Conservation (phyloP, 73 alveolate species). For the Paramecium caudatum region DNA sequence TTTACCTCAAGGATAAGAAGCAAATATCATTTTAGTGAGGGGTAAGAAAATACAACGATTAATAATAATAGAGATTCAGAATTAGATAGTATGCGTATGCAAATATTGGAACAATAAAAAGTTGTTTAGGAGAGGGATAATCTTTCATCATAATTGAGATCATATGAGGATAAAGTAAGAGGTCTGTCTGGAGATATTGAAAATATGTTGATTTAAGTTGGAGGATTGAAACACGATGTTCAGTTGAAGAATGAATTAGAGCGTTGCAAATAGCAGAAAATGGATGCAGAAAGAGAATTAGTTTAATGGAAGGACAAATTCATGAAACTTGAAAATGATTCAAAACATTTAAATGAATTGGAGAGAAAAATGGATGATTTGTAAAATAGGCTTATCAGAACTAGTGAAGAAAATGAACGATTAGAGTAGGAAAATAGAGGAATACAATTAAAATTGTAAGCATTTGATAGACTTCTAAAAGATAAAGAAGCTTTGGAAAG, state of each 20-base stretch:
- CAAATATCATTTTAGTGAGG: constrained; percentile 18
- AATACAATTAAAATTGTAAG: constrained; percentile 66
- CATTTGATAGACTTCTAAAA: constrained; percentile 37
- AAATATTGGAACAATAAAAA: neutral
- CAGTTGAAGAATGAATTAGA: constrained; percentile 21
- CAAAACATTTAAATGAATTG: constrained; percentile 49
- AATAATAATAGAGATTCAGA: neutral
- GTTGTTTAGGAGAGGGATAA: constrained; percentile 42
- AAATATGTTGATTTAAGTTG: constrained; percentile 39
- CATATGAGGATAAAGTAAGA: constrained; percentile 61
- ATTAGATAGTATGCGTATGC: neutral
- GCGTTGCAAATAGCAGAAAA: neutral
- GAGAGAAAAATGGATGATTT: constrained; percentile 47
- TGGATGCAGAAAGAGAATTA: constrained; percentile 29
- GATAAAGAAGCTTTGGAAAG: constrained; percentile 60
- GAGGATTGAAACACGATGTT: constrained; percentile 55
- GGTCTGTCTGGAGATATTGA: constrained; percentile 25
- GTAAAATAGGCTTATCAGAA: constrained; percentile 34
- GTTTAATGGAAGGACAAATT: constrained; percentile 34
- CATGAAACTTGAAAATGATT: constrained; percentile 1
- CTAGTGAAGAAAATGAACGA: constrained; percentile 64
- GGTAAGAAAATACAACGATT: constrained; percentile 39
- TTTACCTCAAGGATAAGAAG: constrained; percentile 53
- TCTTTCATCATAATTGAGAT: constrained; percentile 28
- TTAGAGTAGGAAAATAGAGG: constrained; percentile 69